phyloP scores from a whole-genome alignment of 2,329 filamentous ascomycete species.

The Exserohilum rostratum region DNA sequence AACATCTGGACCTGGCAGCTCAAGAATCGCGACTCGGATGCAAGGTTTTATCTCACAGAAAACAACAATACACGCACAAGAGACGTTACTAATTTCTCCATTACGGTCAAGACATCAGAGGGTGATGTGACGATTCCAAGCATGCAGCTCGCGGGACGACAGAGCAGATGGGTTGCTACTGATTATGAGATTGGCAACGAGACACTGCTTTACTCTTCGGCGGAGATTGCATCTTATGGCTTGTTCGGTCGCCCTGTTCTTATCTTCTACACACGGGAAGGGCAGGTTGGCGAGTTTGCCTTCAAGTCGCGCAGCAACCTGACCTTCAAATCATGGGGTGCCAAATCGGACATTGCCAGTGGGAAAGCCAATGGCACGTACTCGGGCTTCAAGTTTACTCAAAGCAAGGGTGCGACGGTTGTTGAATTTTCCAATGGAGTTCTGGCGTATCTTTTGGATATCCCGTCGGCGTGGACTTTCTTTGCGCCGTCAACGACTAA shows the following conservation, averaged over 20 bases:
- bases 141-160: slow-evolving; percentile 58
- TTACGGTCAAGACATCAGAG: slow-evolving; percentile 56
- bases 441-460: slow-evolving; percentile 60
- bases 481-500: slow-evolving; percentile 59
- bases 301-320: slow-evolving; percentile 52
- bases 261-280: slow-evolving; percentile 57
- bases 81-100: slow-evolving; percentile 54
- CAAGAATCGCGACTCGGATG: slow-evolving; percentile 57
- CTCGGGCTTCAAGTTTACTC: slow-evolving; percentile 53
- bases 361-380: slow-evolving; percentile 21
- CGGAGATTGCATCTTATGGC: slow-evolving; percentile 58
- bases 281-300: slow-evolving; percentile 58
- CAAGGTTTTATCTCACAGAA: slow-evolving; percentile 59
- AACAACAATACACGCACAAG: slow-evolving; percentile 55
- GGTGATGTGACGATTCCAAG: slow-evolving; percentile 53
- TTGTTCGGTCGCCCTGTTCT: slow-evolving; percentile 56
- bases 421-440: slow-evolving; percentile 59
- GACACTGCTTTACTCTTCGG: slow-evolving; percentile 58
- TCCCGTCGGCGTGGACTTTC: slow-evolving; percentile 61
- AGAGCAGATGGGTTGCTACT: slow-evolving; percentile 62
- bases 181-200: slow-evolving; percentile 58
- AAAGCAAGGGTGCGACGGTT: slow-evolving; percentile 54
- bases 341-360: slow-evolving; percentile 44
- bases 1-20: slow-evolving; percentile 60
- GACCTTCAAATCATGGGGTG: slow-evolving; percentile 52